Base-by-base conservation (phyloP, 2,329 filamentous ascomycete species). In the Aureobasidium sp. region DNA sequence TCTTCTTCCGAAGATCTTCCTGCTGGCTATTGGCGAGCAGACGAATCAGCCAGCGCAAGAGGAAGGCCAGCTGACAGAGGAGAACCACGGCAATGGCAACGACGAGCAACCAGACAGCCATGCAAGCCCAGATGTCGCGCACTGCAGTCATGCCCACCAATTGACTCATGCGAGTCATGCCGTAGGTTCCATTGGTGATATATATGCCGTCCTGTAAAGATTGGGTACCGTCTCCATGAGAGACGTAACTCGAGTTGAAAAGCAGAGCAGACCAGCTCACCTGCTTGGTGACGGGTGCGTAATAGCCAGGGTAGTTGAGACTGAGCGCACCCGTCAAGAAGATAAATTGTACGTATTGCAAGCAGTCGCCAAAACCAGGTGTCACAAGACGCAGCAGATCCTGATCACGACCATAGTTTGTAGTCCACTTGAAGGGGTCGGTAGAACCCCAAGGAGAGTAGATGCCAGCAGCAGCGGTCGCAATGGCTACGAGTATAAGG, bases 291-390 rank as follows among this genome's bases (percentile, higher is more conserved):
- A 91, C 88, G 5, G 94, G 94, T 72, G 96, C 93, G 72, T 91
- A 99, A 72, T 89, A 99, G 12, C 94, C 94, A 0, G 94, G 94
- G 70, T 97, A 99, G 67, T 87, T 86, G 66, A 99, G 79, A 8
- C 88, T 91, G 63, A 99, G 79, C 41, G 88, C 87, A n/a, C 93
- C 93, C 0, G 91, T 94, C 63, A 99, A 78, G 26, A 90, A 87
- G 61, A 94, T 82, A 69, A 96, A 99, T 72, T 99, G 94, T 20
- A 99, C 89, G 73, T 99, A 97, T 75, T 97, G 92, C 61, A 99
- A 80, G 70, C 94, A 99, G 72, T 99, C 94, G 7, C 91, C 91
- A 72, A 99, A 97, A 0, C 94, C 94, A 5, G 94, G 94, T 0
- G 94, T 99, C 37, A 99, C 91, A 52, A 99, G 80, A 61, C 94